Percentiles rank a stretch among this genome's conserved stretches.
Evolutionary conservation across 352 stramenopile species (phyloP).

Genomic region (Phytophthora ohioensis): DNA sequence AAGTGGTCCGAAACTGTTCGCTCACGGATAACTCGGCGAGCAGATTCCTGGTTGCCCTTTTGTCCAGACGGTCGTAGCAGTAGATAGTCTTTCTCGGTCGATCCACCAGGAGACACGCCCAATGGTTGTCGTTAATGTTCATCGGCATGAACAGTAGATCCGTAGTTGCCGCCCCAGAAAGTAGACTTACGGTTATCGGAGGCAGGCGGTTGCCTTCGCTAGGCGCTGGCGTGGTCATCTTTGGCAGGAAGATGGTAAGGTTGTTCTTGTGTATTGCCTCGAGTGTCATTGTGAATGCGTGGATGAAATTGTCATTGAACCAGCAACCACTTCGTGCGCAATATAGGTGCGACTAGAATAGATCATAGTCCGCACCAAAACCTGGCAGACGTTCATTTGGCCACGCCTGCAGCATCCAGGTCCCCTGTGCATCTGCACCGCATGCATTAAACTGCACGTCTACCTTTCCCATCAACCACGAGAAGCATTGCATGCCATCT

Average conservation of each 20-base stretch:
- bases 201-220: constrained; percentile 4
- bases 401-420: background rate
- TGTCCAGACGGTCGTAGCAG: constrained; percentile 15
- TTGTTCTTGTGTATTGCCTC: background rate
- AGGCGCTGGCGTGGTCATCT: background rate
- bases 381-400: background rate
- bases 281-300: constrained; percentile 1
- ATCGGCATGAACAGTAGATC: constrained; percentile 11
- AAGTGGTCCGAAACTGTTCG: no score
- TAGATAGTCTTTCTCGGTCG: constrained; percentile 2
- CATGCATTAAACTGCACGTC: background rate
- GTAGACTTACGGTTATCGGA: background rate
- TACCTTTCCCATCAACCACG: constrained; percentile 4
- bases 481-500: constrained; percentile 1
- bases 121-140: constrained; percentile 8
- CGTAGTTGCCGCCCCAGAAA: background rate
- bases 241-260: constrained; percentile 1
- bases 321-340: background rate
- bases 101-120: constrained; percentile 8
- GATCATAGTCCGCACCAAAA: constrained; percentile 1
- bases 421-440: background rate
- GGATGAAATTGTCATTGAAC: constrained; percentile 14
- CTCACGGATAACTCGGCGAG: background rate
- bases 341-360: constrained; percentile 6
- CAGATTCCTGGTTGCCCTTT: constrained; percentile 1